phyloP scores from a whole-genome alignment of 345 rosid species.

The Leavenworthia alabamica region DNA sequence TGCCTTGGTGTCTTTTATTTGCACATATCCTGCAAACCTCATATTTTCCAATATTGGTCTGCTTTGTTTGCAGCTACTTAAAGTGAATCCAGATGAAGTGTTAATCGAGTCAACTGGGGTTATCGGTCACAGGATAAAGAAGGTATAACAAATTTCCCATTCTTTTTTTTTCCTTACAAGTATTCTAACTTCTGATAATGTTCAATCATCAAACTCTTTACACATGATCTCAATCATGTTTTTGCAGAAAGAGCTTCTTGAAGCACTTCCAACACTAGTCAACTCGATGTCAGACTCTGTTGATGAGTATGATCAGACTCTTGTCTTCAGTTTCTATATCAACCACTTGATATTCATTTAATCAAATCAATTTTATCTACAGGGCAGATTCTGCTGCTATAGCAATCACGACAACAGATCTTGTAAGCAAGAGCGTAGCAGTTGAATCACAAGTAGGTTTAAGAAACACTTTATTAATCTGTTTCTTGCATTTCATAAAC shows the following conservation, averaged over 20 bases:
- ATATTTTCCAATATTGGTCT: neutral
- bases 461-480: neutral
- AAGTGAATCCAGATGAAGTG: slow-evolving; percentile 56
- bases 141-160: slow-evolving; percentile 35
- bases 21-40: neutral
- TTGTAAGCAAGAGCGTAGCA: slow-evolving; percentile 96
- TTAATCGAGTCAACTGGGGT: slow-evolving; percentile 91
- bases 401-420: slow-evolving; percentile 95
- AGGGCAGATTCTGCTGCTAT: slow-evolving; percentile 95
- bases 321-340: neutral
- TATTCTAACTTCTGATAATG: neutral
- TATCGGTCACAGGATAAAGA: slow-evolving; percentile 86
- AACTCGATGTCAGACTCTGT: slow-evolving; percentile 51
- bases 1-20: neutral
- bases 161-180: neutral
- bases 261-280: slow-evolving; percentile 68
- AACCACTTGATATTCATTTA: neutral
- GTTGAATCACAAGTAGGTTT: slow-evolving; percentile 57
- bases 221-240: neutral
- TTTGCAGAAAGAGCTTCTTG: slow-evolving; percentile 67
- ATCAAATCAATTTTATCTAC: slow-evolving; percentile 29
- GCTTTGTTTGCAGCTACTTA: slow-evolving; percentile 46
- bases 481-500: neutral
- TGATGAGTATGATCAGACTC: slow-evolving; percentile 44
- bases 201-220: too few species aligned